Conservation (phyloP, 139 green algal species). For the Dunaliella primolecta region DNA sequence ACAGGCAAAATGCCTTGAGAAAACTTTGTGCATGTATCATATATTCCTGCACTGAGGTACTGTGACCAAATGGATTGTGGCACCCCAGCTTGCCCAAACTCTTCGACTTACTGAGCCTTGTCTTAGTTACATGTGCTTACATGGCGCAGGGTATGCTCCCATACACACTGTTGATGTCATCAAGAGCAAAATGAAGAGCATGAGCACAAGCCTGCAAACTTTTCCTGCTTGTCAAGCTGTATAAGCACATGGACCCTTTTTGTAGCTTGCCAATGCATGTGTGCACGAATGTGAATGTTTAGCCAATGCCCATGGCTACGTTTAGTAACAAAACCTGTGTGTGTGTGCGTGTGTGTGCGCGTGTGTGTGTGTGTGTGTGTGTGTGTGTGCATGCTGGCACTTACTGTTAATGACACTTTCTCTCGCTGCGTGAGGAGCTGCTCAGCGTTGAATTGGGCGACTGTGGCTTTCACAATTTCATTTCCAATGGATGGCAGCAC, state of each 20-base stretch:
- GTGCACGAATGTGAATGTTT: background rate
- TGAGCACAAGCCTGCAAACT: too few relatives aligned
- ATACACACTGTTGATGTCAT: too few relatives aligned
- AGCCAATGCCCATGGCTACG: too few relatives aligned
- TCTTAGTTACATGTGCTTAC: too few relatives aligned
- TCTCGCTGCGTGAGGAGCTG: conserved; percentile 97
- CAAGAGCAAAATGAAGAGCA: too few relatives aligned
- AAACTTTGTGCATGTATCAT: background rate
- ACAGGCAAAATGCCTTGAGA: background rate
- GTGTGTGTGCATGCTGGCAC: conserved; percentile 1
- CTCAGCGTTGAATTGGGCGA: conserved; percentile 99
- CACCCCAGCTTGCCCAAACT: background rate
- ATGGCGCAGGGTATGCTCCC: too few relatives aligned
- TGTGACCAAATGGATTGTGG: too few relatives aligned
- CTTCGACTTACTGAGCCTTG: too few relatives aligned
- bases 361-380: background rate
- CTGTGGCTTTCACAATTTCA: conserved; percentile 96
- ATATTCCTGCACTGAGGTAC: background rate
- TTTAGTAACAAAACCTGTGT: too few relatives aligned
- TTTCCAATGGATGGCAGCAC: conserved; percentile 99
- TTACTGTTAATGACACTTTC: conserved; percentile 75
- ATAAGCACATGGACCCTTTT: too few relatives aligned
- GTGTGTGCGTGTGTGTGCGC: background rate
- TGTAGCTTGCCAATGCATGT: too few relatives aligned
- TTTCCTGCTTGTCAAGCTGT: too few relatives aligned